A percentile compares a stretch with the other conserved stretches of the same genome.
Conservation (phyloP, 225 moss, liverwort and hornwort genomes). For the Lunularia cruciata region DNA sequence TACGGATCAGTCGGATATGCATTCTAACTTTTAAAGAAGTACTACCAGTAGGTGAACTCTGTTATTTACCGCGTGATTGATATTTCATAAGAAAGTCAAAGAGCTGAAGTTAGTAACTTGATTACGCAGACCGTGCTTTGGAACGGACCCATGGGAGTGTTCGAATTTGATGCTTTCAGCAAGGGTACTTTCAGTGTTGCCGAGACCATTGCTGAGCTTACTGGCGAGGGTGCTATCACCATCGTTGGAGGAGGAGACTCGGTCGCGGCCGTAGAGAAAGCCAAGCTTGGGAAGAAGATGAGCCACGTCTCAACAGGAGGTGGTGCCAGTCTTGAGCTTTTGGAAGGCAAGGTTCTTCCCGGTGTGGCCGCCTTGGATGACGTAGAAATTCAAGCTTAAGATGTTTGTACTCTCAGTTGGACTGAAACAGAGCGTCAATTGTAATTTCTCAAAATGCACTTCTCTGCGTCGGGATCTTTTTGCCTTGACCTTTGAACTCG, state of each 20-base stretch:
- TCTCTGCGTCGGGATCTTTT: conserved; percentile 20
- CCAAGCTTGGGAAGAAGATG: conserved; percentile 65
- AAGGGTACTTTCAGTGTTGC: conserved; percentile 59
- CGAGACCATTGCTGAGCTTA: conserved; percentile 65
- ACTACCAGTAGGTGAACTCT: neutral
- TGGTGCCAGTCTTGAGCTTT: conserved; percentile 90
- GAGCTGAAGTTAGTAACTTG: neutral
- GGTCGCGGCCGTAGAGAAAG: conserved; percentile 91
- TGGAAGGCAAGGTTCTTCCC: conserved; percentile 92
- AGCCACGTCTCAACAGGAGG: conserved; percentile 98
- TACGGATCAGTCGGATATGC: neutral
- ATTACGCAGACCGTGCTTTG: conserved; percentile 71
- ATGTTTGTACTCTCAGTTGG: neutral
- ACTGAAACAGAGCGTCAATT: conserved; percentile 16
- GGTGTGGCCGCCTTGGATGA: conserved; percentile 83
- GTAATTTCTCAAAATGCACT: conserved; percentile 33
- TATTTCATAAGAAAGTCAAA: too few relatives aligned
- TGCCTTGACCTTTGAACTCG: conserved; percentile 11
- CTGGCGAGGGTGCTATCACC: conserved; percentile 69
- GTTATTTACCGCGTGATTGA: too few relatives aligned
- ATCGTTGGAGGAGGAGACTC: conserved; percentile 98
- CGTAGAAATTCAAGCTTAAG: conserved; percentile 48
- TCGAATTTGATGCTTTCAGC: conserved; percentile 74
- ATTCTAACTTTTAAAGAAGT: neutral
- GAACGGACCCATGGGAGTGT: conserved; percentile 99